Conservation (phyloP, 495 filamentous ascomycete species). For the Neurospora discreta region DNA sequence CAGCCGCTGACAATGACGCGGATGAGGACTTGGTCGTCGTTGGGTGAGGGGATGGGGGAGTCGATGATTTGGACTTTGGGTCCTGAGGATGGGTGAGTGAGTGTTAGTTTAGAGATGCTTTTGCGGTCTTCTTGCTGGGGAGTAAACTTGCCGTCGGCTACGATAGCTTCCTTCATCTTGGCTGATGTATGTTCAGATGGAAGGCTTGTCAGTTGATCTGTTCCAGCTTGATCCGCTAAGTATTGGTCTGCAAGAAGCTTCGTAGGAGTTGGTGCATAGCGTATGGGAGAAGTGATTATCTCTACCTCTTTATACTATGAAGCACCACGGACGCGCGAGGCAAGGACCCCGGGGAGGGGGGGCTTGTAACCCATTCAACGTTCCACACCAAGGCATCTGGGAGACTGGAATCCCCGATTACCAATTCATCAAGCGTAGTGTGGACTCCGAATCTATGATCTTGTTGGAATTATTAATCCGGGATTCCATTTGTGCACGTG, state of each 20-base stretch:
- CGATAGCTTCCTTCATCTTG: slow-evolving; percentile 56
- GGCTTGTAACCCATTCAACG: background rate
- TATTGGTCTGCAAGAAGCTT: background rate
- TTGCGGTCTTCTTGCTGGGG: background rate
- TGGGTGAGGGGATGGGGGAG: slow-evolving; percentile 49
- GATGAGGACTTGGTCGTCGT: slow-evolving; percentile 55
- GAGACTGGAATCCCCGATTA: background rate
- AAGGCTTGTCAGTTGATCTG: background rate
- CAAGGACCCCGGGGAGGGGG: background rate
- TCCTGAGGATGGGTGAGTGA: slow-evolving; percentile 8
- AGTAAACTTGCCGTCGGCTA: slow-evolving; percentile 28
- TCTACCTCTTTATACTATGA: background rate
- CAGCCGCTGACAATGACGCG: slow-evolving; percentile 56
- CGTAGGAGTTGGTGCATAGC: too few species aligned
- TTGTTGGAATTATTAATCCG: background rate
- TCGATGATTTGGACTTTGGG: slow-evolving; percentile 51
- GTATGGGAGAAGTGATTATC: background rate
- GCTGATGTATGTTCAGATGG: background rate
- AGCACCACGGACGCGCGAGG: background rate
- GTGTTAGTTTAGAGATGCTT: background rate
- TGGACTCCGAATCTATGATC: background rate
- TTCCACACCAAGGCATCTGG: background rate
- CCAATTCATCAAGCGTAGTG: background rate
- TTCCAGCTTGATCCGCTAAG: background rate
- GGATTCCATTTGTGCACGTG: background rate